Percentiles rank a stretch among this genome's conserved stretches.
phyloP scores from a whole-genome alignment of 345 rosid species.

The Melastoma malabathricum region DNA sequence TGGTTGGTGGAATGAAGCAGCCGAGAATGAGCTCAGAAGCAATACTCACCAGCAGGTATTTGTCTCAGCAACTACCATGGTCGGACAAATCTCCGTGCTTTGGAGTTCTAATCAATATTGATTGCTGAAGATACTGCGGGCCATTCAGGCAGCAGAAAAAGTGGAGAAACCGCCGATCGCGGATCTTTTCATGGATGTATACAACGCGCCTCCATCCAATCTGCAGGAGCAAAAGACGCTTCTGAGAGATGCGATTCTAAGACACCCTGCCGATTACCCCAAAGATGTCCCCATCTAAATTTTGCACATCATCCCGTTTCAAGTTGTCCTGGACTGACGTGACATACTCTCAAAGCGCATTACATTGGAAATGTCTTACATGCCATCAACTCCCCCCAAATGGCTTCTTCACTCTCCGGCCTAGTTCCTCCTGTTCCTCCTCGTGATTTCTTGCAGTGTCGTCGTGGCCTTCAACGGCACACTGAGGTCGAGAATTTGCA shows the following conservation, averaged over 20 bases:
- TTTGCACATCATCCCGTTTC: too few relatives aligned
- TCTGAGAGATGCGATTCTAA: conserved; percentile 39
- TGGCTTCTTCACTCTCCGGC: too few relatives aligned
- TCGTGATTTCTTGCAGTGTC: too few relatives aligned
- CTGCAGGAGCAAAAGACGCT: conserved; percentile 52
- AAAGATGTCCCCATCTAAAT: conserved; percentile 50
- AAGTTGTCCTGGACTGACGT: too few relatives aligned
- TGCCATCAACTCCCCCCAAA: too few relatives aligned
- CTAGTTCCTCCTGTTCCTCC: too few relatives aligned
- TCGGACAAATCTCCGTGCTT: background rate
- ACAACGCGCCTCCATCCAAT: conserved; percentile 51
- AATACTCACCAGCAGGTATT: conserved; percentile 50
- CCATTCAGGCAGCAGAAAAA: conserved; percentile 65
- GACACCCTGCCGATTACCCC: conserved; percentile 62
- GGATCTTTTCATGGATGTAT: conserved; percentile 64
- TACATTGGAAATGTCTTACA: too few relatives aligned
- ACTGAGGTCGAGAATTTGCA: too few relatives aligned
- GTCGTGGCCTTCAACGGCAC: too few relatives aligned
- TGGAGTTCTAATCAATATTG: background rate
- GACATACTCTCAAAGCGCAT: too few relatives aligned
- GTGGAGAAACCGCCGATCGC: conserved; percentile 52
- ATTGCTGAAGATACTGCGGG: conserved; percentile 46
- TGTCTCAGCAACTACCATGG: background rate
- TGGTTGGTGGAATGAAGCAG: conserved; percentile 69
- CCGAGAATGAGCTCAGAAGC: conserved; percentile 50